phyloP scores from a whole-genome alignment of 2,329 filamentous ascomycete genomes.

The Stenocarpella maydis region DNA sequence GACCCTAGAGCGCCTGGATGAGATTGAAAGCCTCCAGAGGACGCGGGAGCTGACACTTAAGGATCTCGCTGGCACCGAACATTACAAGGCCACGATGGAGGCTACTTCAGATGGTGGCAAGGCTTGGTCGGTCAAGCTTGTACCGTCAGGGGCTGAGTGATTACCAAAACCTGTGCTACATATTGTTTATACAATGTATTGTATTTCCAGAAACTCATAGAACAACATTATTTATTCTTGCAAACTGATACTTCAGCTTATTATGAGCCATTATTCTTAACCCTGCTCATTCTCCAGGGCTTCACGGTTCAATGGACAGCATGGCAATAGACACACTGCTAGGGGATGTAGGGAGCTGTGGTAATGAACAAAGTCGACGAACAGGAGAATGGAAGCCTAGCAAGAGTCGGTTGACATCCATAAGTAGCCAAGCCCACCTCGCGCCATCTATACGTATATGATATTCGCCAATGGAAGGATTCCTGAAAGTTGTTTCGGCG shows the following conservation, averaged over 20 bases:
- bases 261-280: not conserved
- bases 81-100: not conserved
- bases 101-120: not conserved
- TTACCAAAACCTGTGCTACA: not conserved
- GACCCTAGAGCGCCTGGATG: conserved; percentile 61
- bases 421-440: not conserved
- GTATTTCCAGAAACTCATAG: not conserved
- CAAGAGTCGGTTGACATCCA: not conserved
- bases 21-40: conserved; percentile 60
- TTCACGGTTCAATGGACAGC: too few species aligned
- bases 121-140: conserved; percentile 4
- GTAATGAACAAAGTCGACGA: too few species aligned
- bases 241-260: not conserved
- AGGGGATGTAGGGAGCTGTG: too few species aligned
- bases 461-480: not conserved
- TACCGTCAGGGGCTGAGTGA: not conserved
- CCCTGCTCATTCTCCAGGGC: too few species aligned
- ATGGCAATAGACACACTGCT: too few species aligned
- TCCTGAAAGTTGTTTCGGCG: not conserved
- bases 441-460: too few species aligned
- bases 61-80: conserved; percentile 41
- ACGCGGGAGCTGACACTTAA: conserved; percentile 66
- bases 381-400: not conserved
- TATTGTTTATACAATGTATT: not conserved
- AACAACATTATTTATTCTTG: too few species aligned